A percentile compares a stretch with the other conserved stretches of the same genome.
phyloP scores from a whole-genome alignment of 306 rosid genomes.

The Gillenia trifoliata region DNA sequence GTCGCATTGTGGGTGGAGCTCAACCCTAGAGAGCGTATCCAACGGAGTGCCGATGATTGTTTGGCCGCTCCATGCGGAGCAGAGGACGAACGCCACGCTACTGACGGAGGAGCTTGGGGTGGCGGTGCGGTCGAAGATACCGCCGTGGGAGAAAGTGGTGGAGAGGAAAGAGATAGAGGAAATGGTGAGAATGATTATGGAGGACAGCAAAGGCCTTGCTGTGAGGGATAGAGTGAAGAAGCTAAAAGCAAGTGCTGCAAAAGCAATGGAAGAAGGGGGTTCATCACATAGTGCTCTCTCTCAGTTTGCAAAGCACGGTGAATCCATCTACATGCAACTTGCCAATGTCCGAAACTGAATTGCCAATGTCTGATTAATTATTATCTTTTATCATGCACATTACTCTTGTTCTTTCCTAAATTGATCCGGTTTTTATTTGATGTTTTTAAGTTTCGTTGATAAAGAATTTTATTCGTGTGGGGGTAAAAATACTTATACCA shows the following conservation, averaged over 20 bases:
- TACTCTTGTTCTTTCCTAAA: too few relatives aligned
- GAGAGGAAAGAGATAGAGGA: slow-evolving; percentile 29
- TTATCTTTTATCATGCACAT: too few relatives aligned
- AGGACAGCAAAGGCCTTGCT: slow-evolving; percentile 19
- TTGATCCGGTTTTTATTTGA: too few relatives aligned
- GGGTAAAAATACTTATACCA: too few relatives aligned
- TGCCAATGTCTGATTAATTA: too few relatives aligned
- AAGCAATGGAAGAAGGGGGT: slow-evolving; percentile 26
- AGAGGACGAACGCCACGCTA: slow-evolving; percentile 41
- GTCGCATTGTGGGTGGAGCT: slow-evolving; percentile 56
- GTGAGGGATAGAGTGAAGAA: slow-evolving; percentile 26
- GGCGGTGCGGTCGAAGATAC: slow-evolving; percentile 14
- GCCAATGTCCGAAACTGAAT: too few relatives aligned
- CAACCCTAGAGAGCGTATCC: slow-evolving; percentile 38
- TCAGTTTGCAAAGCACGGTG: neutral
- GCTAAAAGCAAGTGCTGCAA: slow-evolving; percentile 16
- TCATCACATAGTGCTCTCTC: slow-evolving; percentile 30
- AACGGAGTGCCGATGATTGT: slow-evolving; percentile 45
- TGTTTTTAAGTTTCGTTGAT: too few relatives aligned
- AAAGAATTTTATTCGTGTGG: too few relatives aligned
- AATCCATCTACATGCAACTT: too few relatives aligned
- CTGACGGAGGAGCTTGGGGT: slow-evolving; percentile 38
- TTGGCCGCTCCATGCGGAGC: slow-evolving; percentile 65
- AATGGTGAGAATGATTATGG: slow-evolving; percentile 45
- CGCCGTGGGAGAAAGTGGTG: slow-evolving; percentile 6